Conservation (phyloP, 2,329 filamentous ascomycete species). For the Fusarium keratoplasticum region DNA sequence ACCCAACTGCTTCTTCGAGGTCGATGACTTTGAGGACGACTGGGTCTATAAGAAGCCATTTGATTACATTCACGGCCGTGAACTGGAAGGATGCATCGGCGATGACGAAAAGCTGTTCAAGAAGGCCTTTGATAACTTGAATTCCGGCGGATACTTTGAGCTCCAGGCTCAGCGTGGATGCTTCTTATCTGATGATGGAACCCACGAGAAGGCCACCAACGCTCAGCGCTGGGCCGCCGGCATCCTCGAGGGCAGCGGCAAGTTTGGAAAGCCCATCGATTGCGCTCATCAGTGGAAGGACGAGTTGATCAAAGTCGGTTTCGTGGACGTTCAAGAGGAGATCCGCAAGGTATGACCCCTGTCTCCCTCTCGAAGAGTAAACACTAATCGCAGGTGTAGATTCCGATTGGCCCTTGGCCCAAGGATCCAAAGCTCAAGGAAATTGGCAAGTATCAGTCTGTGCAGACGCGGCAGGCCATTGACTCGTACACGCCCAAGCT, state of each 20-base stretch:
- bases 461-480: constrained; percentile 24
- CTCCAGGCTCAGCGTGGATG: constrained; percentile 5
- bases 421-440: constrained; percentile 24
- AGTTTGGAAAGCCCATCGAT: constrained; percentile 24
- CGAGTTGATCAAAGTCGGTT: background rate
- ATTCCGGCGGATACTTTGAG: constrained; percentile 11
- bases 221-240: constrained; percentile 10
- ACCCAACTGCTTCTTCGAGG: constrained; percentile 25
- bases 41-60: constrained; percentile 17
- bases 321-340: background rate
- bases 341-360: background rate
- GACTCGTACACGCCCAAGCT: constrained; percentile 31
- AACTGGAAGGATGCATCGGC: constrained; percentile 14
- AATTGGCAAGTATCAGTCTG: constrained; percentile 16
- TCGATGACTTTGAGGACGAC: constrained; percentile 24
- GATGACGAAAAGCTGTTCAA: constrained; percentile 4
- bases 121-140: background rate
- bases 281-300: constrained; percentile 11
- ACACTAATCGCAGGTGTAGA: background rate
- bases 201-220: constrained; percentile 1
- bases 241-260: constrained; percentile 7
- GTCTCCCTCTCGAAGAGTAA: too few relatives aligned
- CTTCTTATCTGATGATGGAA: constrained; percentile 17
- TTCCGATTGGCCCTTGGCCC: constrained; percentile 23
- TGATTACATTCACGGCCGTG: constrained; percentile 23